Percentiles rank a stretch among this genome's conserved stretches.
phyloP scores from a whole-genome alignment of 495 filamentous ascomycete genomes.

The Talaromyces proteolyticus region DNA sequence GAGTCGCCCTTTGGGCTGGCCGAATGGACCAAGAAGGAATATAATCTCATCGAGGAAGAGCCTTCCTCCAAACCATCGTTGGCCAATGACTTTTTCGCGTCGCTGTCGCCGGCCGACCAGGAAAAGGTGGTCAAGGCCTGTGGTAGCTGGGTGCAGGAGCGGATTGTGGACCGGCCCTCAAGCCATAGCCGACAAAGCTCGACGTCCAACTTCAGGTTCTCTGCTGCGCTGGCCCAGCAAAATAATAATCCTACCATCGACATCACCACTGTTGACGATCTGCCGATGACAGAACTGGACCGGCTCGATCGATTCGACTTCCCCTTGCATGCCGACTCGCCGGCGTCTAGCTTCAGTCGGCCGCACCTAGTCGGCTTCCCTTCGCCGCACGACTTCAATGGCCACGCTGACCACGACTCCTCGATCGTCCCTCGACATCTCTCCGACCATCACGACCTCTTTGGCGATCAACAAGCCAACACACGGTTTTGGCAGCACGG shows the following conservation, averaged over 20 bases:
- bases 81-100: conserved; percentile 40
- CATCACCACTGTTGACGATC: conserved; percentile 39
- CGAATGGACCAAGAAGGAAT: conserved; percentile 37
- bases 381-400: conserved; percentile 38
- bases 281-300: conserved; percentile 28
- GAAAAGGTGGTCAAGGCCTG: conserved; percentile 43
- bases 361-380: conserved; percentile 38
- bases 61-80: conserved; percentile 35
- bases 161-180: conserved; percentile 33
- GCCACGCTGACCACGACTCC: conserved; percentile 29
- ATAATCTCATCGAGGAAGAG: conserved; percentile 29
- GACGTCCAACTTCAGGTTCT: conserved; percentile 36
- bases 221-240: conserved; percentile 37
- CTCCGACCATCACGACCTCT: conserved; percentile 40
- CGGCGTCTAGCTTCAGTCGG: conserved; percentile 42
- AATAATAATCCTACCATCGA: conserved; percentile 43
- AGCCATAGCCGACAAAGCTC: conserved; percentile 41
- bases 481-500: conserved; percentile 45
- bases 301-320: conserved; percentile 19
- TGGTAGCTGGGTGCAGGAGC: conserved; percentile 38
- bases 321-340: conserved; percentile 40
- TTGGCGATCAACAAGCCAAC: conserved; percentile 43
- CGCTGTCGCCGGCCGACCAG: conserved; percentile 31
- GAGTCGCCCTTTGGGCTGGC: conserved; percentile 42
- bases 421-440: conserved; percentile 8